These are phyloP conservation scores for Dillenia turbinata DNA, from an alignment of 164 flowering plant genomes.

Conservation along the genomic window DNA sequence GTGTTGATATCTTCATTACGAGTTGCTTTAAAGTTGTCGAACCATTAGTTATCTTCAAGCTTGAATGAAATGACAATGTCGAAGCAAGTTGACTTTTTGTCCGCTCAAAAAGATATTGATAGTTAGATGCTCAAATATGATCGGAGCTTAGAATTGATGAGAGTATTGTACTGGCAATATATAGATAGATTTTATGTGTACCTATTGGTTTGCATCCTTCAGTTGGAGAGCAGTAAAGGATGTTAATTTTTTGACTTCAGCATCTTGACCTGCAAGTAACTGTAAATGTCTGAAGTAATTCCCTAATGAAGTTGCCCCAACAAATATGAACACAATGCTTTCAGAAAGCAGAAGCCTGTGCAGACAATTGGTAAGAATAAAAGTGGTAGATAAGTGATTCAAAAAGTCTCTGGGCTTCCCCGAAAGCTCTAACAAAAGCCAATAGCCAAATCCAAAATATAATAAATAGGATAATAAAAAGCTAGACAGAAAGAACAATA, in stretches of 20 bases:
- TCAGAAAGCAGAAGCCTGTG: slow-evolving; percentile 97
- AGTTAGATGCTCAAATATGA: no score
- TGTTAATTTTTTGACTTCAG: slow-evolving; percentile 20
- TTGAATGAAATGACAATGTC: no score
- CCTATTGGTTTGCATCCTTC: no score
- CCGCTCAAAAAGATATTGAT: no score
- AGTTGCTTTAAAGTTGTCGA: no score
- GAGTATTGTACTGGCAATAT: no score
- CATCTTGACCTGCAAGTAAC: slow-evolving; percentile 89
- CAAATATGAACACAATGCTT: slow-evolving; percentile 91
- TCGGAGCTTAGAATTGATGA: no score
- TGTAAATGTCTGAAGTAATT: slow-evolving; percentile 88
- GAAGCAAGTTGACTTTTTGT: no score
- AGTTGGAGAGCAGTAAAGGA: no score
- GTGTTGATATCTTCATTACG: no score
- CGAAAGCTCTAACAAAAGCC: slow-evolving; percentile 86
- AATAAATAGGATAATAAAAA: slow-evolving; percentile 87
- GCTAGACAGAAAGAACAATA: slow-evolving; percentile 96
- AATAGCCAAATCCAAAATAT: slow-evolving; percentile 97
- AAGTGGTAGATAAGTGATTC: slow-evolving; percentile 75
- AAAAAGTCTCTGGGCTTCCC: slow-evolving; percentile 84
- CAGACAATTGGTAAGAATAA: slow-evolving; percentile 85
- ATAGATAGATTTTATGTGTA: no score
- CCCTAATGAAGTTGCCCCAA: slow-evolving; percentile 93
- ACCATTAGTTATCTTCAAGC: no score